phyloP scores from a whole-genome alignment of 192 early-diverging fungal genomes.

The Rhizoclosmatium globosum region DNA sequence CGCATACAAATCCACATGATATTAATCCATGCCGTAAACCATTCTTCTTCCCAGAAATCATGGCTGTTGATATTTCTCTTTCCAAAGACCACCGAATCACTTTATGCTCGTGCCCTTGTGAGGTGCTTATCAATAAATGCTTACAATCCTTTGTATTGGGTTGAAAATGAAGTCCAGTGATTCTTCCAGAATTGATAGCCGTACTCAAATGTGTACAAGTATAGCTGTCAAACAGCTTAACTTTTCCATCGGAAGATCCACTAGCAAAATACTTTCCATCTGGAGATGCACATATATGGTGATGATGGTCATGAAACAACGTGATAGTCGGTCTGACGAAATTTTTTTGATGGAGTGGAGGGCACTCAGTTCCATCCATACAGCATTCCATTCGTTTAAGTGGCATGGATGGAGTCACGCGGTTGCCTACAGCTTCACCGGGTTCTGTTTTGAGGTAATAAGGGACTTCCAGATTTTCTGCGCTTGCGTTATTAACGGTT shows the following conservation, averaged over 20 bases:
- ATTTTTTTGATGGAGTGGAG: background rate
- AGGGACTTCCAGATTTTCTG: no score
- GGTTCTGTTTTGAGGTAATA: no score
- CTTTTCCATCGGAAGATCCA: conserved; percentile 24
- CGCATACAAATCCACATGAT: conserved; percentile 15
- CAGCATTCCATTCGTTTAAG: background rate
- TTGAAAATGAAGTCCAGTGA: conserved; percentile 34
- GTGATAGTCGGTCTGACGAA: background rate
- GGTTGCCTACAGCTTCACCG: no score
- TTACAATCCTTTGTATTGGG: conserved; percentile 5
- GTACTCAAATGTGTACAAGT: conserved; percentile 15
- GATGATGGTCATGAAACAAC: conserved; percentile 26
- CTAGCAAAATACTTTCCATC: conserved; percentile 28
- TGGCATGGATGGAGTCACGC: background rate
- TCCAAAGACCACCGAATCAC: conserved; percentile 14
- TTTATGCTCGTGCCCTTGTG: background rate
- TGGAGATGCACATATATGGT: conserved; percentile 12
- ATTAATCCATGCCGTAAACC: conserved; percentile 12
- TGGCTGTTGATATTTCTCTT: conserved; percentile 8
- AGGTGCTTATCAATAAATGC: background rate
- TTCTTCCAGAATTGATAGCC: background rate
- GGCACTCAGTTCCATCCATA: background rate
- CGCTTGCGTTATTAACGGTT: no score
- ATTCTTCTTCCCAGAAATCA: conserved; percentile 13
- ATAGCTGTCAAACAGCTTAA: conserved; percentile 13